These are phyloP conservation scores for Colletotrichum viniferum DNA, from an alignment of 2,329 filamentous ascomycete genomes.

Conservation along the genomic window DNA sequence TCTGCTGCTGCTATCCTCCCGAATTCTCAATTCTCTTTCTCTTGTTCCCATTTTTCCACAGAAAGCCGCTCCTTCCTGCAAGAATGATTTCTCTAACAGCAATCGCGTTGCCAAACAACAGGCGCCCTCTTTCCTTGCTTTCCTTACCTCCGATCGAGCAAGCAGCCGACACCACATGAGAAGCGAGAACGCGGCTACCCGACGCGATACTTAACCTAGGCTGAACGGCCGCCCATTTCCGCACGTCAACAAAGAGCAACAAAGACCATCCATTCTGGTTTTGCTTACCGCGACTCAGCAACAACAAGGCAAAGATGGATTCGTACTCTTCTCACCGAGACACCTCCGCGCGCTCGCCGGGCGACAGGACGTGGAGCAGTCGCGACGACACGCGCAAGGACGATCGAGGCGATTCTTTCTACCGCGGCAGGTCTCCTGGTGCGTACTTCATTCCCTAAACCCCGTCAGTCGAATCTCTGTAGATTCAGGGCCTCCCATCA, in stretches of 20 bases:
- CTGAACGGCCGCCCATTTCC: conserved; percentile 7
- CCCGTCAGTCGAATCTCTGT: neutral
- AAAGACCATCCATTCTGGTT: neutral
- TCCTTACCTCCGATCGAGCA: conserved; percentile 28
- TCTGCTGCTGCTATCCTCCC: conserved; percentile 6
- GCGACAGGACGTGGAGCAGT: conserved; percentile 54
- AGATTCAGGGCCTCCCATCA: neutral
- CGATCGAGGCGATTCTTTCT: conserved; percentile 63
- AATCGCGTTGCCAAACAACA: conserved; percentile 57
- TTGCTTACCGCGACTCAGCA: neutral
- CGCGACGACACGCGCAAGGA: conserved; percentile 61
- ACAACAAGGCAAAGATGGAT: conserved; percentile 47
- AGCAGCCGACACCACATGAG: conserved; percentile 28
- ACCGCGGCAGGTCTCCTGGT: conserved; percentile 75
- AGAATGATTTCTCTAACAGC: conserved; percentile 60
- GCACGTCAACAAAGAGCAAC: neutral
- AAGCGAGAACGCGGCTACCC: conserved; percentile 26
- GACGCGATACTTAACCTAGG: conserved; percentile 25
- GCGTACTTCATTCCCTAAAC: conserved; percentile 39
- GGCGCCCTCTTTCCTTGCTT: conserved; percentile 35
- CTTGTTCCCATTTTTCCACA: conserved; percentile 21
- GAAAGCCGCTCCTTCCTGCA: conserved; percentile 24
- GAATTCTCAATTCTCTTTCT: conserved; percentile 18
- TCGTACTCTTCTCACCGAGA: conserved; percentile 61
- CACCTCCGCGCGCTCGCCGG: conserved; percentile 54